These are phyloP conservation scores for Kluyveromyces dobzhanskii DNA, from an alignment of 805 yeast genomes.

Conservation along the genomic window DNA sequence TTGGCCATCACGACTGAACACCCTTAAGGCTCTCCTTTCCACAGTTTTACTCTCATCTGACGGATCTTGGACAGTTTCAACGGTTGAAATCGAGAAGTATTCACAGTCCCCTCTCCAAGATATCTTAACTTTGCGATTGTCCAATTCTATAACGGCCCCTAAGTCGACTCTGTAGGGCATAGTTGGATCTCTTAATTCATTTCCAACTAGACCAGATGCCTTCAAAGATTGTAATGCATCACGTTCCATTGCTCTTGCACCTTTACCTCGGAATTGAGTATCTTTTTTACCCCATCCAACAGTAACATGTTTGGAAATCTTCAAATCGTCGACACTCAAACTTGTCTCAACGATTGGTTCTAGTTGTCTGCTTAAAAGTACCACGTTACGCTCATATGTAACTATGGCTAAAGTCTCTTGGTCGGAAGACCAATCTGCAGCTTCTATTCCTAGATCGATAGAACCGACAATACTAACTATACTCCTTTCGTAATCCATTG, in stretches of 20 bases:
- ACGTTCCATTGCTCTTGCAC: slow-evolving; percentile 73
- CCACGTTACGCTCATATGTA: slow-evolving; percentile 51
- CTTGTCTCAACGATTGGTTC: slow-evolving; percentile 68
- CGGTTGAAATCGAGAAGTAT: slow-evolving; percentile 58
- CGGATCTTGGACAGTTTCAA: slow-evolving; percentile 43
- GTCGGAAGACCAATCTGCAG: slow-evolving; percentile 85
- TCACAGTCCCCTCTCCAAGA: slow-evolving; percentile 98
- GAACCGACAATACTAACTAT: slow-evolving; percentile 71
- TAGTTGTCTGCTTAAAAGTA: slow-evolving; percentile 64
- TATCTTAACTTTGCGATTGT: slow-evolving; percentile 39
- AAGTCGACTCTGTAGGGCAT: slow-evolving; percentile 62
- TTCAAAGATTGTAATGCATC: slow-evolving; percentile 40
- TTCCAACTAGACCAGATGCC: slow-evolving; percentile 57
- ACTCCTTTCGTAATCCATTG: slow-evolving; percentile 42
- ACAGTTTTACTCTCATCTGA: slow-evolving; percentile 27
- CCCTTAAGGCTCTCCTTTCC: slow-evolving; percentile 70
- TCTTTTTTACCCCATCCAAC: slow-evolving; percentile 99
- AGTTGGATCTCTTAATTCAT: slow-evolving; percentile 80
- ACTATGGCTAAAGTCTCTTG: slow-evolving; percentile 75
- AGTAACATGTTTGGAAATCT: slow-evolving; percentile 71
- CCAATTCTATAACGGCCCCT: slow-evolving; percentile 55
- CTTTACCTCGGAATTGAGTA: slow-evolving; percentile 93
- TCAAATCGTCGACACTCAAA: slow-evolving; percentile 54
- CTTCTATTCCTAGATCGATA: slow-evolving; percentile 63
- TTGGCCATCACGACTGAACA: slow-evolving; percentile 70